Percentiles rank a stretch among this genome's conserved stretches.
Conservation (phyloP, 139 green algal genomes). For the Picochlorum costavermella region DNA sequence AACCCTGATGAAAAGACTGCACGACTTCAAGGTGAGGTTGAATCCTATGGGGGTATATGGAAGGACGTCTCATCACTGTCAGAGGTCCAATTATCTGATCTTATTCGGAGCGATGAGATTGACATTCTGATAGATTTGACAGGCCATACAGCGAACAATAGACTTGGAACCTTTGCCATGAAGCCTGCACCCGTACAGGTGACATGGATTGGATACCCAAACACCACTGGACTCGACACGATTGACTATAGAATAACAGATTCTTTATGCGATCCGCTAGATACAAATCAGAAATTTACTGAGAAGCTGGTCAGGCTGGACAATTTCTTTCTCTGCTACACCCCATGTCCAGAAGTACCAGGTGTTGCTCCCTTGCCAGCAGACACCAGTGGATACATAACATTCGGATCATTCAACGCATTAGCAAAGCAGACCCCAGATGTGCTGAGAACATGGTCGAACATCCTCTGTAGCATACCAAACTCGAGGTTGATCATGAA, state of each 20-base stretch:
- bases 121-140: conserved; percentile 96
- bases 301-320: conserved; percentile 85
- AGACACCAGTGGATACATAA: conserved; percentile 72
- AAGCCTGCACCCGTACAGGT: conserved; percentile 78
- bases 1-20: conserved; percentile 71
- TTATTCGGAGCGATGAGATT: conserved; percentile 54
- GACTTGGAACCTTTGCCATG: conserved; percentile 74
- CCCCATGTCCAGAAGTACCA: conserved; percentile 65
- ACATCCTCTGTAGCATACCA: conserved; percentile 62
- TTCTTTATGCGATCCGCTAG: conserved; percentile 57
- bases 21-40: conserved; percentile 42
- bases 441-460: conserved; percentile 74
- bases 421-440: conserved; percentile 88
- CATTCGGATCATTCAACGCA: conserved; percentile 97
- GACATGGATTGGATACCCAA: conserved; percentile 99
- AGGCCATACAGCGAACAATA: conserved; percentile 94
- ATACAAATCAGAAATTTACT: conserved; percentile 53
- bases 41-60: conserved; percentile 60
- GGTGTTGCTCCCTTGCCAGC: conserved; percentile 65
- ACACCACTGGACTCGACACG: conserved; percentile 77
- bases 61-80: conserved; percentile 33
- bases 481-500: conserved; percentile 86
- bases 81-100: conserved; percentile 54
- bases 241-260: conserved; percentile 92
- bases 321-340: conserved; percentile 97